phyloP scores from a whole-genome alignment of 1,139 yeast genomes.

The Eremothecium coryli region DNA sequence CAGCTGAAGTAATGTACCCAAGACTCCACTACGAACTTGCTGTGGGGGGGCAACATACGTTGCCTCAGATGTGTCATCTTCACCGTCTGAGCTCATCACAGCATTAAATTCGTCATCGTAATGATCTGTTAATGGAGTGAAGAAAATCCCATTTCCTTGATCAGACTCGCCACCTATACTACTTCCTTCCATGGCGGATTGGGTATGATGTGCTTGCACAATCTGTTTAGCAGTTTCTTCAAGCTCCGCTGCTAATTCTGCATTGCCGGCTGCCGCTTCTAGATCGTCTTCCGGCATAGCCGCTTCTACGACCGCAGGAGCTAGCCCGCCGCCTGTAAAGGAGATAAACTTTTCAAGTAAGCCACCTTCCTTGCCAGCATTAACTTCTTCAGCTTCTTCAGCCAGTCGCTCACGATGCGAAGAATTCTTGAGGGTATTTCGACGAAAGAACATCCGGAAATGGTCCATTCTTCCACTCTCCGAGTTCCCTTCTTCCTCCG shows the following conservation, averaged over 20 bases:
- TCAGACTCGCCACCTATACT: not conserved
- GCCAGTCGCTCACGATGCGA: constrained; percentile 13
- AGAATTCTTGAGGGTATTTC: no score
- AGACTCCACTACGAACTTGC: constrained; percentile 72
- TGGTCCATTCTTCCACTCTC: constrained; percentile 15
- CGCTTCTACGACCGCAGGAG: constrained; percentile 23
- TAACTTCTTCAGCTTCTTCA: constrained; percentile 16
- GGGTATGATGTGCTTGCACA: constrained; percentile 20
- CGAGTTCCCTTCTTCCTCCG: constrained; percentile 12
- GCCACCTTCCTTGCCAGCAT: constrained; percentile 17
- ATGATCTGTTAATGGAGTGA: constrained; percentile 19
- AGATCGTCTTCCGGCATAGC: constrained; percentile 14
- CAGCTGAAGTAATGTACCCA: constrained; percentile 63
- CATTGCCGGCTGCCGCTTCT: constrained; percentile 13
- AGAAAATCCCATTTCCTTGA: constrained; percentile 29
- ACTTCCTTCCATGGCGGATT: not conserved
- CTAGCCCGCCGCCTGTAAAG: constrained; percentile 27
- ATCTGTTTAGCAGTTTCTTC: constrained; percentile 25
- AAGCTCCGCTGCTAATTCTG: constrained; percentile 19
- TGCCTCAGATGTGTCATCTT: constrained; percentile 23
- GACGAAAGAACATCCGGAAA: constrained; percentile 22
- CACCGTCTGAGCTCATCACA: not conserved
- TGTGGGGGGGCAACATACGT: constrained; percentile 64
- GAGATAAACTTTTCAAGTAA: constrained; percentile 25
- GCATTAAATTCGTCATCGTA: constrained; percentile 17